Conservation (phyloP, 257 asterid species). For the Coffea eugenioides region DNA sequence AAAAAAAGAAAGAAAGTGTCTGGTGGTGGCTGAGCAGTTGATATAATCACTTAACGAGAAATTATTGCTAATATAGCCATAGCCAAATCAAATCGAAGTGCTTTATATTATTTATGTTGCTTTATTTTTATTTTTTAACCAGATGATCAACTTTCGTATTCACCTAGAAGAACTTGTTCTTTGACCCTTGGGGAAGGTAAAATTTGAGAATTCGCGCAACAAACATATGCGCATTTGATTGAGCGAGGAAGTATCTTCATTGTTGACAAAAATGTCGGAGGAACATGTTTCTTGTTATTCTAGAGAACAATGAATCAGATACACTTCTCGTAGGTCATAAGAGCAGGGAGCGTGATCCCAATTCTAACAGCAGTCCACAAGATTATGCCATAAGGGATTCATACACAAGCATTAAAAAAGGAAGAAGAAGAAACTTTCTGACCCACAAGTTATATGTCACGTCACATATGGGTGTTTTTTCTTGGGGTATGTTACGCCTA, state of each 20-base stretch:
- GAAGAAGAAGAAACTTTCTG: too few relatives aligned
- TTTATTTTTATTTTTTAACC: too few relatives aligned
- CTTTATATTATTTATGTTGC: neutral
- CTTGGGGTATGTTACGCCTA: too few relatives aligned
- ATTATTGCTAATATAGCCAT: neutral
- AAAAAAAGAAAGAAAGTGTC: neutral
- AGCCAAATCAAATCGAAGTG: neutral
- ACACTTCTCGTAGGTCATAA: too few relatives aligned
- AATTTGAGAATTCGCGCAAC: neutral
- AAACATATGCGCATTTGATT: neutral
- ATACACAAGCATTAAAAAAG: neutral
- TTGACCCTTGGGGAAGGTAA: neutral
- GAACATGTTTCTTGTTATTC: neutral
- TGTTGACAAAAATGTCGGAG: neutral
- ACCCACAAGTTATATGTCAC: too few relatives aligned
- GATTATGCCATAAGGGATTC: too few relatives aligned
- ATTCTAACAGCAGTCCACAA: too few relatives aligned
- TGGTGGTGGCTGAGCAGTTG: neutral
- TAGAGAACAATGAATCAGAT: too few relatives aligned
- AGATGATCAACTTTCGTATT: neutral
- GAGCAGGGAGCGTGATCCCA: too few relatives aligned
- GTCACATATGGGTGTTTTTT: too few relatives aligned
- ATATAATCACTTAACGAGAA: neutral
- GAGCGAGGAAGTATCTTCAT: neutral
- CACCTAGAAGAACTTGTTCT: neutral